phyloP scores from a whole-genome alignment of 129 eudicot species.

The Artemisia tridentata region DNA sequence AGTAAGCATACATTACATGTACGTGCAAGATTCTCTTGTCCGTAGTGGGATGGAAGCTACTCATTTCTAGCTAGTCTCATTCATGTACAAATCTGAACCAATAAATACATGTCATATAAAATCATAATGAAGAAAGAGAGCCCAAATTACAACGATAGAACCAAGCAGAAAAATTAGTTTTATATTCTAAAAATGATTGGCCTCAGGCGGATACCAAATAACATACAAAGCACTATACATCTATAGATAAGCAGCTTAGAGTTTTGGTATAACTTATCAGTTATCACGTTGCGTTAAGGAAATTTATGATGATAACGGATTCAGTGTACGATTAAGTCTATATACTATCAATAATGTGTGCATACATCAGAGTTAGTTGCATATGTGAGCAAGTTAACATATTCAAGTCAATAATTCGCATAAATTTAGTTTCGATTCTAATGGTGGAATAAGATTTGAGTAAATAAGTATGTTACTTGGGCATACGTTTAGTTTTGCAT shows the following conservation, averaged over 20 bases:
- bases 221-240: neutral
- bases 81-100: constrained; percentile 73
- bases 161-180: constrained; percentile 13
- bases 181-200: neutral
- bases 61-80: constrained; percentile 90
- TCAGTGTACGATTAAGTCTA: neutral
- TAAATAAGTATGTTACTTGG: too few species aligned
- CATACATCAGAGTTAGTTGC: constrained; percentile 1
- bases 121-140: neutral
- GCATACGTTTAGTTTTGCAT: too few species aligned
- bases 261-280: constrained; percentile 11
- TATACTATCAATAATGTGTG: constrained; percentile 13
- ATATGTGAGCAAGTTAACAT: neutral
- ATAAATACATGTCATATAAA: constrained; percentile 28
- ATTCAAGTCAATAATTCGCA: too few species aligned
- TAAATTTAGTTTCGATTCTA: too few species aligned
- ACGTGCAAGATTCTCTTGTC: constrained; percentile 54
- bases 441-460: too few species aligned
- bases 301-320: neutral
- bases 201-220: constrained; percentile 11
- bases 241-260: neutral
- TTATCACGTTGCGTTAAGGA: neutral
- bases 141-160: constrained; percentile 6
- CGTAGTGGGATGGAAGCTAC: constrained; percentile 79
- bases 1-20: too few species aligned